Evolutionary conservation across 306 rosid genomes (phyloP), one percentile per base, ranked within the genome.

Genomic region (Notholithocarpus densiflorus): DNA sequence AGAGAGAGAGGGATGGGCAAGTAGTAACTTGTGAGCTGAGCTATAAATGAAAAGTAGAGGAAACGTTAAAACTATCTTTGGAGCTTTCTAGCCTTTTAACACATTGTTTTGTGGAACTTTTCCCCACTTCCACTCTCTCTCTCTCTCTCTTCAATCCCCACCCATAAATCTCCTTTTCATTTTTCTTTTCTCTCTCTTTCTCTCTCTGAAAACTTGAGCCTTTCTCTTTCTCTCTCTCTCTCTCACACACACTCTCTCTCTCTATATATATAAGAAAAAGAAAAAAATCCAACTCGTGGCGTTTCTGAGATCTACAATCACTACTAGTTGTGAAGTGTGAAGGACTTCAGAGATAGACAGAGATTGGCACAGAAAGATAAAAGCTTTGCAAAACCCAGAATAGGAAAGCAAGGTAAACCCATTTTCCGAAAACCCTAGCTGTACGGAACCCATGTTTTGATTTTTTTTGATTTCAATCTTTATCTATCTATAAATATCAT

Each of bases 271-370:
- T 5, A 4, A 15, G 54, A 21, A 77, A 71, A 4, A 56, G 60
- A 64, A 53, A 29, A 77, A 51, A 64, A 45, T 71, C 73, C 66
- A 74, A 75, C 68, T 24, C 32, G 64, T 84, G 72, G 34, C 57
- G 74, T 56, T 56, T 61, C 82, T 87, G 88, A 92, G 94, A 85
- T 92, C 92, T 86, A 78, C 83, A 40, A 40, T 8, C 12, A 8
- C 45, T 40, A 8, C 45, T 48, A 48, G 17, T 48, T 10, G 17
- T 48, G 53, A 48, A 48, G 53, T 40, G 83, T 43, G 73, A 79
- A 55, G 83, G 79, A 79, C 74, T 68, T 48, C 15, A 48, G 53
- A 48, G 53, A 27, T 2, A 40, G 83, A 79, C 79, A 61, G 78
- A 75, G 84, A 71, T 80, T 78, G 86, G 81, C 90, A 56, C 77